phyloP scores from a whole-genome alignment of 2,329 filamentous ascomycete species.

The Colletotrichum shisoi region DNA sequence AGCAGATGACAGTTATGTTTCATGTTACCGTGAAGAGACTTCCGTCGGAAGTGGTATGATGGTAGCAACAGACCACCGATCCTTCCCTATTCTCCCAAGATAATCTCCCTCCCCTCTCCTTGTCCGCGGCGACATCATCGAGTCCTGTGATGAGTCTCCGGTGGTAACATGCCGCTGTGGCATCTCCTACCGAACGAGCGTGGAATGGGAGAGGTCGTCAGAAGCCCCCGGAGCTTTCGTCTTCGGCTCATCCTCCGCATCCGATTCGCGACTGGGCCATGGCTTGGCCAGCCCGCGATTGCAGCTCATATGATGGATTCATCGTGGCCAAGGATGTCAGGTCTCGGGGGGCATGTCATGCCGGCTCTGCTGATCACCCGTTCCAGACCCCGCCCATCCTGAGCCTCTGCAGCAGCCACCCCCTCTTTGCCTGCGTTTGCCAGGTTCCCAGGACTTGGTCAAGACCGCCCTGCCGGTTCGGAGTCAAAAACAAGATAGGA shows the following conservation, averaged over 20 bases:
- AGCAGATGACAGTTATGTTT: background rate
- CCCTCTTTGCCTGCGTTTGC: background rate
- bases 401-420: conserved; percentile 1
- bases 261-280: background rate
- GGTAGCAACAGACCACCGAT: background rate
- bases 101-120: no score
- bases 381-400: background rate
- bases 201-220: no score
- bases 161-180: background rate
- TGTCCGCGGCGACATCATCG: background rate
- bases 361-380: background rate
- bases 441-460: background rate
- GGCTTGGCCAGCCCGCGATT: no score
- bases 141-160: no score
- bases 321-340: background rate
- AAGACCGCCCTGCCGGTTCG: background rate
- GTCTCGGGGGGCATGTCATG: background rate
- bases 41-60: background rate
- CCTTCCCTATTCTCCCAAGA: background rate
- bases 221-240: background rate
- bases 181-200: background rate
- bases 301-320: background rate
- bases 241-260: background rate
- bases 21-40: background rate
- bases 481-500: background rate